phyloP scores from a whole-genome alignment of 2,329 filamentous ascomycete genomes.

The Xylaria sp. region DNA sequence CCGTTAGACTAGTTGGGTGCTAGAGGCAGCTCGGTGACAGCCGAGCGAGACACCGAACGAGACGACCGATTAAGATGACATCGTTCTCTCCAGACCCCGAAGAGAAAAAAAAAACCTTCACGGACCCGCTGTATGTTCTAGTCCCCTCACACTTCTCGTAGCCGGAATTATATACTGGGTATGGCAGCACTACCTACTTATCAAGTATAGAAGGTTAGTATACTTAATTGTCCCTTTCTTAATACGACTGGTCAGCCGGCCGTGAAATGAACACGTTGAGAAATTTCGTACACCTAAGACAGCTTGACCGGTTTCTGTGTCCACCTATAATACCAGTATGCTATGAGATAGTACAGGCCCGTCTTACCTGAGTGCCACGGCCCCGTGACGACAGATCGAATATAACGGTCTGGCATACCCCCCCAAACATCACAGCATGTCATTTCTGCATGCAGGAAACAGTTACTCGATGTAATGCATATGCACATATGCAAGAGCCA shows the following conservation, averaged over 20 bases:
- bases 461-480: constrained; percentile 37
- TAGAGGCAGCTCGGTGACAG: constrained; percentile 24
- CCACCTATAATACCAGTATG: constrained; percentile 22
- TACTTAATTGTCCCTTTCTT: not conserved
- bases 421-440: constrained; percentile 23
- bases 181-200: not conserved
- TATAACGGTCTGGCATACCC: constrained; percentile 24
- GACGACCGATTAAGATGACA: constrained; percentile 1
- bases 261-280: not conserved
- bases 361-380: constrained; percentile 29
- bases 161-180: not conserved
- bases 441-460: constrained; percentile 37
- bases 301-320: constrained; percentile 3
- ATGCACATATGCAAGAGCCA: constrained; percentile 39
- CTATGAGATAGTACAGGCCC: constrained; percentile 28
- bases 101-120: not conserved
- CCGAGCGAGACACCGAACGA: constrained; percentile 30
- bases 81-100: not conserved
- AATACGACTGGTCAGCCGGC: not conserved
- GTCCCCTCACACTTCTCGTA: not conserved
- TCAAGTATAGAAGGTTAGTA: not conserved
- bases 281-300: not conserved
- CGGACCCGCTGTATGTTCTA: not conserved
- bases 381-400: constrained; percentile 33
- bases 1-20: constrained; percentile 5